Conservation (phyloP, 768 basidiomycete species). For the Suillus placidus region DNA sequence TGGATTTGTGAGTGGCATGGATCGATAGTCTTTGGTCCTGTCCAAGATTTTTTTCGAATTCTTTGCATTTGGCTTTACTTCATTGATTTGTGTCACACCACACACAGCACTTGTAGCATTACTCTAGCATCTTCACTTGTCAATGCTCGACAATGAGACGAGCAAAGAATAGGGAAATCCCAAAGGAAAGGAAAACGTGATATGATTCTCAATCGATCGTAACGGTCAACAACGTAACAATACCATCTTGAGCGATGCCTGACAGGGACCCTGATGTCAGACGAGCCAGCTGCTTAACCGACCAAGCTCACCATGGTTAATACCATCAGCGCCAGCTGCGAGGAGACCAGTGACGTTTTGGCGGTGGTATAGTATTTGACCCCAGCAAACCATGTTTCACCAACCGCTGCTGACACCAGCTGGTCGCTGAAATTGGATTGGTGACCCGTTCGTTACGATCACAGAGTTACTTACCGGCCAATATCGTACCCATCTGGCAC, state of each 20-base stretch:
- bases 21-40: background rate
- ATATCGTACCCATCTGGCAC: conserved; percentile 51
- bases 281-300: background rate
- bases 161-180: background rate
- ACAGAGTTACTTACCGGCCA: conserved; percentile 39
- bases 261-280: conserved; percentile 9
- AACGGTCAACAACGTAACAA: conserved; percentile 57
- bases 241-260: conserved; percentile 65
- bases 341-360: conserved; percentile 57
- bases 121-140: conserved; percentile 12
- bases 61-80: conserved; percentile 26
- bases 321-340: conserved; percentile 48
- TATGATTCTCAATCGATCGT: conserved; percentile 37
- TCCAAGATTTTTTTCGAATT: conserved; percentile 10
- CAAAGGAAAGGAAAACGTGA: background rate
- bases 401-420: conserved; percentile 42
- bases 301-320: conserved; percentile 52
- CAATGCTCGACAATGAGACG: conserved; percentile 5
- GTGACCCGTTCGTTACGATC: background rate
- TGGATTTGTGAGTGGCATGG: conserved; percentile 21
- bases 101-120: conserved; percentile 26
- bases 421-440: conserved; percentile 31
- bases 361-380: conserved; percentile 50
- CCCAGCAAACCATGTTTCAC: conserved; percentile 43
- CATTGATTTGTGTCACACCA: conserved; percentile 11